Percentiles rank a stretch among this genome's conserved stretches.
phyloP scores from a whole-genome alignment of 805 yeast genomes.

The Nakazawaea molendinolei region DNA sequence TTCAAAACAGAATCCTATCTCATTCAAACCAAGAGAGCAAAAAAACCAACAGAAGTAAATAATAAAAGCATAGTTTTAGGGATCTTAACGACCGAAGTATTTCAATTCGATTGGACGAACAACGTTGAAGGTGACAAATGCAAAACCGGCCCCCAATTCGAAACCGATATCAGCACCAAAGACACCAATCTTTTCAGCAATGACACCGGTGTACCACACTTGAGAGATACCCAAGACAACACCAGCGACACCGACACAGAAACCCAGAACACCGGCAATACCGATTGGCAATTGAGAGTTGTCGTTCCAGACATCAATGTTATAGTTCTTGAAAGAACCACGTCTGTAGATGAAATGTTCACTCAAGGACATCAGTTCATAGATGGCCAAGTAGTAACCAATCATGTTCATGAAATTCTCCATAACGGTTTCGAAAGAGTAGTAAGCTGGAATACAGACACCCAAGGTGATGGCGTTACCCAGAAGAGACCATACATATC shows the following conservation, averaged over 20 bases:
- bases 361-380: constrained; percentile 64
- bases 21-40: no score
- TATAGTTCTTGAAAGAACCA: constrained; percentile 49
- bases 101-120: constrained; percentile 63
- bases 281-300: constrained; percentile 64
- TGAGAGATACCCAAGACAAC: constrained; percentile 85
- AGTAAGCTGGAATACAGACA: constrained; percentile 84
- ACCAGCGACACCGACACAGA: constrained; percentile 81
- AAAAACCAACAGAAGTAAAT: no score
- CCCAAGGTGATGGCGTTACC: constrained; percentile 78
- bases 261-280: constrained; percentile 67
- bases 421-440: constrained; percentile 67
- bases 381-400: constrained; percentile 86
- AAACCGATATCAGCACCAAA: constrained; percentile 85
- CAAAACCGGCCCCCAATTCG: constrained; percentile 63
- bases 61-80: no score
- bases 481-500: constrained; percentile 72
- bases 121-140: constrained; percentile 53
- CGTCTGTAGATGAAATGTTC: constrained; percentile 79
- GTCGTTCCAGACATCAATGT: constrained; percentile 55
- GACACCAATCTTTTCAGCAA: constrained; percentile 54
- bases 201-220: constrained; percentile 73
- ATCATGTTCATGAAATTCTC: constrained; percentile 85
- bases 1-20: no score
- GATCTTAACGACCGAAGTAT: constrained; percentile 43